A percentile compares a stretch with the other conserved stretches of the same genome.
Conservation (phyloP, 2,329 filamentous ascomycete species). For the Rutstroemia sp. region DNA sequence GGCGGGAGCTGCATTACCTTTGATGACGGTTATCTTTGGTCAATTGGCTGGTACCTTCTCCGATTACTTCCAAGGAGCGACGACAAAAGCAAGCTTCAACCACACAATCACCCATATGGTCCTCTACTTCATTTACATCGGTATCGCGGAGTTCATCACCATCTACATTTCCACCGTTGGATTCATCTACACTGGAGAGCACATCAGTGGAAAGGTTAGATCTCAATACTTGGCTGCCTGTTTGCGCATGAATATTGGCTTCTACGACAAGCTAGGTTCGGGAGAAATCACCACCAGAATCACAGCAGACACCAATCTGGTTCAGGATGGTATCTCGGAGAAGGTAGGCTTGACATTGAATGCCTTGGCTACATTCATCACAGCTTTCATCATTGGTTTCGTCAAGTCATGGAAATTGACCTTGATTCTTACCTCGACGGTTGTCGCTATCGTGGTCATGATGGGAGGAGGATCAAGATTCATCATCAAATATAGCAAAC, state of each 20-base stretch:
- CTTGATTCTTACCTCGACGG: conserved; percentile 74
- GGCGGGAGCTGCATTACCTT: conserved; percentile 51
- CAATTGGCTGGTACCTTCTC: conserved; percentile 67
- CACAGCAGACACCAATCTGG: conserved; percentile 85
- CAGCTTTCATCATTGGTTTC: conserved; percentile 87
- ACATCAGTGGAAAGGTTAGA: conserved; percentile 71
- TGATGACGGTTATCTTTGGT: conserved; percentile 62
- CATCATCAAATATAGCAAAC: conserved; percentile 75
- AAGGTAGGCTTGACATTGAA: conserved; percentile 75
- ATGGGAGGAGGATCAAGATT: conserved; percentile 69
- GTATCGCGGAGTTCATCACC: conserved; percentile 69
- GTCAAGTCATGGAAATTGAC: conserved; percentile 90
- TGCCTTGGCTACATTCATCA: conserved; percentile 73
- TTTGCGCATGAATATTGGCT: conserved; percentile 82
- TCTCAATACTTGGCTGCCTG: conserved; percentile 79
- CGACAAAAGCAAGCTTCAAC: conserved; percentile 49
- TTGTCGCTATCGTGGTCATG: conserved; percentile 69
- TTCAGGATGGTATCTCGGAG: conserved; percentile 90
- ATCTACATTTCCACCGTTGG: conserved; percentile 77
- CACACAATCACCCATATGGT: conserved; percentile 54
- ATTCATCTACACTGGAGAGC: conserved; percentile 82
- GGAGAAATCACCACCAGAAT: conserved; percentile 93
- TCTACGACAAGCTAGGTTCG: conserved; percentile 86
- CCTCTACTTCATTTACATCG: conserved; percentile 81
- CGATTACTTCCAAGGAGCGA: conserved; percentile 41